A percentile compares a stretch with the other conserved stretches of the same genome.
Conservation (phyloP, 306 rosid species). For the Pachyrhizus erosus region DNA sequence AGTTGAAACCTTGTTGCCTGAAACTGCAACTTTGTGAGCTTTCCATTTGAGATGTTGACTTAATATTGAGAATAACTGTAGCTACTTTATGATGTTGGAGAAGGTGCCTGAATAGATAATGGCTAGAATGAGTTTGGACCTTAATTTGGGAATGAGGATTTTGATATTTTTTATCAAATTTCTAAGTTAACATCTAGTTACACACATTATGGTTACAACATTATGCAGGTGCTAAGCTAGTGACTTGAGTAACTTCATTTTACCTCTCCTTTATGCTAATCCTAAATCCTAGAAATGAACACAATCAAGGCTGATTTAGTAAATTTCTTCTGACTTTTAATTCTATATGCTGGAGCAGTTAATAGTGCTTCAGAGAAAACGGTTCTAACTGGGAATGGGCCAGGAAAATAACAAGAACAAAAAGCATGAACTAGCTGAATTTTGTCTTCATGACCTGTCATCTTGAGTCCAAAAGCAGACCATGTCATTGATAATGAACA, state of each 20-base stretch:
- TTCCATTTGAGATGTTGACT: conserved; percentile 10
- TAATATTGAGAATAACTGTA: not conserved
- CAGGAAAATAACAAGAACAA: not conserved
- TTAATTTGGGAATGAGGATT: conserved; percentile 6
- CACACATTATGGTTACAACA: not conserved
- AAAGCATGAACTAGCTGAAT: not conserved
- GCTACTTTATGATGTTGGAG: not conserved
- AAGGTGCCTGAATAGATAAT: not conserved
- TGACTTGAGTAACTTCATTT: not conserved
- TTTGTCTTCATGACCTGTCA: not conserved
- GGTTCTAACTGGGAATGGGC: not conserved
- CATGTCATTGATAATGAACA: not conserved
- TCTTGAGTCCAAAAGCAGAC: not conserved
- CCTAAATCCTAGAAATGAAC: not conserved
- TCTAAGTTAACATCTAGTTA: conserved; percentile 19
- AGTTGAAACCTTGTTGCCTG: conserved; percentile 27
- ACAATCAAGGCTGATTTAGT: not conserved
- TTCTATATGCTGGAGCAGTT: not conserved
- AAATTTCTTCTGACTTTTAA: not conserved
- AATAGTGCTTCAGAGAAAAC: not conserved
- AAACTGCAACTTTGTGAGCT: not conserved
- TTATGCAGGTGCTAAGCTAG: not conserved
- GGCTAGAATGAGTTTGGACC: conserved; percentile 22
- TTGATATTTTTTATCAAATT: not conserved
- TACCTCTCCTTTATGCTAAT: not conserved